A percentile compares a stretch with the other conserved stretches of the same genome.
phyloP scores from a whole-genome alignment of 371 early-diverging fungal genomes.

The Mycotypha africana region DNA sequence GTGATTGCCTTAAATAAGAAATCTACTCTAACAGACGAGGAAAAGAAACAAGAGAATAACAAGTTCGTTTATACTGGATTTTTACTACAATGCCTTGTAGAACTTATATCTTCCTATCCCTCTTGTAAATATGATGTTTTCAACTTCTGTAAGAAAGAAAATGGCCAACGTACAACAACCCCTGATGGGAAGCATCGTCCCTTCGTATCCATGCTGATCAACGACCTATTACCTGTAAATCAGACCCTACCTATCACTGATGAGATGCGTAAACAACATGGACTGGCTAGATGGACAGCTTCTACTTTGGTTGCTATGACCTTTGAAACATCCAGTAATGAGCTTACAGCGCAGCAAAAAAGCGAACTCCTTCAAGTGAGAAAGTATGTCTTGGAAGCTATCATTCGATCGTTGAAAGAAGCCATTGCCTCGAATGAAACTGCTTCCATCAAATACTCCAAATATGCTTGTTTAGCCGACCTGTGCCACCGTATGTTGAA shows the following conservation, averaged over 20 bases:
- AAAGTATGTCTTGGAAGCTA: constrained; percentile 61
- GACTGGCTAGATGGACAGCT: constrained; percentile 64
- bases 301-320: constrained; percentile 59
- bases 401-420: constrained; percentile 58
- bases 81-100: constrained; percentile 81
- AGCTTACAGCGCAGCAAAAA: constrained; percentile 44
- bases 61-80: constrained; percentile 71
- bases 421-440: constrained; percentile 48
- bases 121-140: constrained; percentile 73
- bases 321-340: constrained; percentile 31
- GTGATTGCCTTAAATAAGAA: constrained; percentile 3
- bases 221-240: constrained; percentile 59
- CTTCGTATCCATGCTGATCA: constrained; percentile 50
- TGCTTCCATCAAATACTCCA: constrained; percentile 60
- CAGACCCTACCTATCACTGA: constrained; percentile 44
- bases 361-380: constrained; percentile 62
- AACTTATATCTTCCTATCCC: constrained; percentile 83
- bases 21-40: constrained; percentile 12
- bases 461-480: constrained; percentile 66
- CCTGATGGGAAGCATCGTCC: constrained; percentile 30
- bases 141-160: constrained; percentile 51
- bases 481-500: constrained; percentile 68
- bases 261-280: constrained; percentile 52
- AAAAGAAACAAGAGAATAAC: constrained; percentile 28
- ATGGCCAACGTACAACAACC: constrained; percentile 21